Base-by-base conservation (phyloP, 257 asterid genomes). In the Leonotis leonurus region DNA sequence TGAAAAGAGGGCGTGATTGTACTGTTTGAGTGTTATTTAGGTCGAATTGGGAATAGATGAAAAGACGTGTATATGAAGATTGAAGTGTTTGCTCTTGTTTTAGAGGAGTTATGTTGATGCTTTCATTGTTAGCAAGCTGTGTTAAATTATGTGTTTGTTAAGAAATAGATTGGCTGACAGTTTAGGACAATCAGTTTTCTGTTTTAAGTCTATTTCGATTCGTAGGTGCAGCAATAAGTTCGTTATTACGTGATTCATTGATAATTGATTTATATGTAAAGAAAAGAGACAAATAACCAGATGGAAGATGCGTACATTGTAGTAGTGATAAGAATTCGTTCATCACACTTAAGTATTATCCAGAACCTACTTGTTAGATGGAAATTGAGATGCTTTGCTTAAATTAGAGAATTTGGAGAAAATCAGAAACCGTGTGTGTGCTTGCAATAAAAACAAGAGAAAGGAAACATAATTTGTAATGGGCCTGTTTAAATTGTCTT, bases 1-100 rank as follows among this genome's bases (percentile, higher is more conserved):
- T 35, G 36, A 17, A 36, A 68, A 58, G 65, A 24, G 60, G 69
- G 70, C 37, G n/a, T 60, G 8, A 9, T 13, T 27, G 16, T n/a
- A 6, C 30, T 24, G 13, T 69, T 44, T 17, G 22, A 2, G 22
- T 16, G 49, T 35, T 37, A 10, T 27, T 41, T 35, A 48, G 35
- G 45, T 48, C 1, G 6, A 12, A 44, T 17, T 17, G 2, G 51
- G 51, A 7, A 2, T 17, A 7, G 24, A 44, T 16, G 51, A 44
- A 20, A 44, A 7, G n/a, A n/a, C n/a, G n/a, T n/a, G n/a, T n/a
- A n/a, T n/a, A n/a, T n/a, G n/a, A n/a, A n/a, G n/a, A n/a, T n/a
- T n/a, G n/a, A n/a, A n/a, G n/a, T n/a, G n/a, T n/a, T n/a, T n/a
- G n/a, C n/a, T n/a, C n/a, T n/a, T n/a, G n/a, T n/a, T n/a, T n/a